These are phyloP conservation scores for Fusarium sp. DNA, from an alignment of 2,329 filamentous ascomycete genomes.

Conservation along the genomic window DNA sequence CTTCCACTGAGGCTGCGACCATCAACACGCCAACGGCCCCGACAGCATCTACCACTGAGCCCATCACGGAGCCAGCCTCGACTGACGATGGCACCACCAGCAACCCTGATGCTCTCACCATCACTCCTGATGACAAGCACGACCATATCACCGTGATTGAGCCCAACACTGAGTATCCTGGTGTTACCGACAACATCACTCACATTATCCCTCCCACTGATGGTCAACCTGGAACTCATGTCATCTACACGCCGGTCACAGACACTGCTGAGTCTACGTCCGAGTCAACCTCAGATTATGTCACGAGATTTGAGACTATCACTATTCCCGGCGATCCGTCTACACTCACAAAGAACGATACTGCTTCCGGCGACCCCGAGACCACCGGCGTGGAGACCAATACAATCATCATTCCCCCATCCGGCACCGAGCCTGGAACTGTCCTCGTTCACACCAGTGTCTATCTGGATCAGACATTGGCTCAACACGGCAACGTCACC, in stretches of 20 bases:
- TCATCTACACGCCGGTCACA: slow-evolving; percentile 29
- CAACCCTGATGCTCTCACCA: slow-evolving; percentile 22
- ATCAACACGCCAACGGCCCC: not conserved
- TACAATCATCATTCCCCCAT: slow-evolving; percentile 33
- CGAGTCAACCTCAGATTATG: slow-evolving; percentile 8
- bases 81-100: slow-evolving; percentile 1
- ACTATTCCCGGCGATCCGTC: slow-evolving; percentile 34
- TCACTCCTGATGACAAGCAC: slow-evolving; percentile 19
- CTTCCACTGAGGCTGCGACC: not conserved
- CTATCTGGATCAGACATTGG: slow-evolving; percentile 29
- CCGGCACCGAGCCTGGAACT: slow-evolving; percentile 34
- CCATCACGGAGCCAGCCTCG: not conserved
- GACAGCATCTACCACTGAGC: not conserved
- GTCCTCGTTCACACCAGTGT: slow-evolving; percentile 32
- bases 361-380: not conserved
- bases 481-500: slow-evolving; percentile 29
- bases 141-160: slow-evolving; percentile 31
- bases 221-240: slow-evolving; percentile 21
- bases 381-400: slow-evolving; percentile 32
- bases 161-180: slow-evolving; percentile 29
- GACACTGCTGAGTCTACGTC: not conserved
- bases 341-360: slow-evolving; percentile 7
- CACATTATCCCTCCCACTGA: slow-evolving; percentile 22
- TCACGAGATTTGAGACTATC: slow-evolving; percentile 24
- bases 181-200: slow-evolving; percentile 28